These are phyloP conservation scores for Fraxinus americana DNA, from an alignment of 257 asterid species.

Conservation along the genomic window DNA sequence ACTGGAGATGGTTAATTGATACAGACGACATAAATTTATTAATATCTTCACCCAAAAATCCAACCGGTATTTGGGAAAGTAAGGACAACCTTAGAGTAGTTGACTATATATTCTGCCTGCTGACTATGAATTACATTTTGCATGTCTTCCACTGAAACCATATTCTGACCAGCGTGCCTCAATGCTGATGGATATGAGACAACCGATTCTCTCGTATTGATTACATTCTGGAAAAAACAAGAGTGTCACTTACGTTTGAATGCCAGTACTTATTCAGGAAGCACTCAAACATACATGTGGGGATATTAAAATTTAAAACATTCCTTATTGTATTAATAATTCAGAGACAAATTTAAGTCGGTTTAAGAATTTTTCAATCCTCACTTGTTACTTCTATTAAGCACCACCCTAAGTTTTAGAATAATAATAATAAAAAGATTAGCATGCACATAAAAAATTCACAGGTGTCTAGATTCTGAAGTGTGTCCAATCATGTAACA, in stretches of 20 bases:
- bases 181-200: slow-evolving; percentile 29
- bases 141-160: slow-evolving; percentile 26
- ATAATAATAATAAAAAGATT: too few species aligned
- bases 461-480: background rate
- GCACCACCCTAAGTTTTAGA: background rate
- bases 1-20: slow-evolving; percentile 8
- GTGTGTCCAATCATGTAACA: background rate
- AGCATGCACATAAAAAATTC: background rate
- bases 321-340: background rate
- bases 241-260: slow-evolving; percentile 11
- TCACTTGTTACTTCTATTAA: background rate
- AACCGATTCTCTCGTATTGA: slow-evolving; percentile 32
- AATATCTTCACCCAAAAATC: background rate
- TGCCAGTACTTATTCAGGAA: background rate
- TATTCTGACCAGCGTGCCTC: slow-evolving; percentile 32
- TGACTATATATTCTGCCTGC: slow-evolving; percentile 25
- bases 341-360: background rate
- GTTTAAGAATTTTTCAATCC: background rate
- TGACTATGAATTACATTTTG: slow-evolving; percentile 34
- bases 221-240: slow-evolving; percentile 29
- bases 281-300: slow-evolving; percentile 2
- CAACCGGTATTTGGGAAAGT: background rate
- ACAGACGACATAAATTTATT: background rate
- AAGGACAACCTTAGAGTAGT: slow-evolving; percentile 50
- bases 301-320: background rate